Conservation (phyloP, 2,329 filamentous ascomycete species). For the Hypoxylon sp. region DNA sequence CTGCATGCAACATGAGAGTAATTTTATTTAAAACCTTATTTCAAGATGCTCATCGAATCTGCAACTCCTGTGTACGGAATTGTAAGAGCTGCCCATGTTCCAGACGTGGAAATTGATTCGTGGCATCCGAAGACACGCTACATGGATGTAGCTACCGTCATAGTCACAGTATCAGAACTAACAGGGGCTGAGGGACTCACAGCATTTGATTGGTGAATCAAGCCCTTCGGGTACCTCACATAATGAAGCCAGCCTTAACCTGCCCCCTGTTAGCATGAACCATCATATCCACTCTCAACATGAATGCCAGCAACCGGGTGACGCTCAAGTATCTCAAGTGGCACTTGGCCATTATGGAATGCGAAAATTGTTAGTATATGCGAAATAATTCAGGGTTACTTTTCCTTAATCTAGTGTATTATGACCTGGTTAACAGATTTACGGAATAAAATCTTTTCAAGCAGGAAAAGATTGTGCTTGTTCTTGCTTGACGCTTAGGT, state of each 20-base stretch:
- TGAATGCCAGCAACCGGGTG: constrained; percentile 32
- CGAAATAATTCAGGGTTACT: constrained; percentile 3
- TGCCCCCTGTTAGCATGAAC: constrained; percentile 40
- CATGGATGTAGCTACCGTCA: constrained; percentile 18
- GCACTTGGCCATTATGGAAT: constrained; percentile 1
- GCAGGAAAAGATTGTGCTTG: constrained; percentile 1
- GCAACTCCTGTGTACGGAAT: neutral
- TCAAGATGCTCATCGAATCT: neutral
- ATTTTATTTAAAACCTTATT: constrained; percentile 16
- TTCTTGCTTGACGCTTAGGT: neutral
- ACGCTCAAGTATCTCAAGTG: constrained; percentile 9
- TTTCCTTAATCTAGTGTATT: neutral
- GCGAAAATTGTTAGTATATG: constrained; percentile 11
- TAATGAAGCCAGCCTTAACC: constrained; percentile 40
- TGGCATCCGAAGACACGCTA: constrained; percentile 28
- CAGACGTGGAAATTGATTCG: constrained; percentile 32
- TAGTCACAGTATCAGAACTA: constrained; percentile 37
- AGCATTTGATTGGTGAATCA: constrained; percentile 41
- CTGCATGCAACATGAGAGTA: constrained; percentile 6
- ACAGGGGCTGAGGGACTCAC: constrained; percentile 31
- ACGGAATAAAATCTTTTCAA: neutral
- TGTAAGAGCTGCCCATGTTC: neutral
- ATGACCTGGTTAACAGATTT: neutral
- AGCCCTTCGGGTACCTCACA: constrained; percentile 40
- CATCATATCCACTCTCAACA: constrained; percentile 25